Base-by-base conservation (phyloP, 768 basidiomycete species). In the Solioccasus polychromus region DNA sequence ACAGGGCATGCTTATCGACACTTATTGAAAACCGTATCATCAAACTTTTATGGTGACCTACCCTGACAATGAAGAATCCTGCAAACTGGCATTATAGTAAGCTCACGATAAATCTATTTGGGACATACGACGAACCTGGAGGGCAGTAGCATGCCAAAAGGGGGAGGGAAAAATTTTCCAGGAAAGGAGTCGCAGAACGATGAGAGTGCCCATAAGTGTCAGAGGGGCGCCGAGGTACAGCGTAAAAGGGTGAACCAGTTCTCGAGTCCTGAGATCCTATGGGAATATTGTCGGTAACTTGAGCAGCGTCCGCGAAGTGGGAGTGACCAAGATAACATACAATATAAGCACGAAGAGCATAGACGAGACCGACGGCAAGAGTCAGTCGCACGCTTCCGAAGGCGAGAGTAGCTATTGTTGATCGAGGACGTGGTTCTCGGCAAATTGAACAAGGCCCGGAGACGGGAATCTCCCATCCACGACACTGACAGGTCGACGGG, bases 21-120 rank as follows among this genome's bases (percentile, higher is more conserved):
- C 47, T 20, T 10, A 34, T 39, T 17, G 9, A n/a, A 15, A 39
- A 20, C 19, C 9, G 22, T 3, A 5, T 14, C 5, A 15, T 35
- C 26, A 25, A 15, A 30, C 15, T 17, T 14, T 35, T 25, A 39
- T 20, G 35, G 41, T 26, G 17, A 17, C 55, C 47, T 41, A 64
- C 63, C 42, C 59, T 57, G 7, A 57, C 39, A 25, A 70, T 61
- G 40, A 63, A 59, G 23, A 65, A 52, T 12, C 71, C 71, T 49
- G 62, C 55, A 47, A 64, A 56, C 65, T 72, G 42, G 24, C 17
- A 18, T 20, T 20, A 23, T 39, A 9, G 26, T 54, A 15, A 58
- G 50, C 31, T 43, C 6, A 17, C 18, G 29, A 31, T 19, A 35
- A n/a, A 28, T 15, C n/a, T 2, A 31, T 17, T 24, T 8, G 15